A percentile compares a stretch with the other conserved stretches of the same genome.
phyloP scores from a whole-genome alignment of 2,329 filamentous ascomycete genomes.

The Fusarium metavorans region DNA sequence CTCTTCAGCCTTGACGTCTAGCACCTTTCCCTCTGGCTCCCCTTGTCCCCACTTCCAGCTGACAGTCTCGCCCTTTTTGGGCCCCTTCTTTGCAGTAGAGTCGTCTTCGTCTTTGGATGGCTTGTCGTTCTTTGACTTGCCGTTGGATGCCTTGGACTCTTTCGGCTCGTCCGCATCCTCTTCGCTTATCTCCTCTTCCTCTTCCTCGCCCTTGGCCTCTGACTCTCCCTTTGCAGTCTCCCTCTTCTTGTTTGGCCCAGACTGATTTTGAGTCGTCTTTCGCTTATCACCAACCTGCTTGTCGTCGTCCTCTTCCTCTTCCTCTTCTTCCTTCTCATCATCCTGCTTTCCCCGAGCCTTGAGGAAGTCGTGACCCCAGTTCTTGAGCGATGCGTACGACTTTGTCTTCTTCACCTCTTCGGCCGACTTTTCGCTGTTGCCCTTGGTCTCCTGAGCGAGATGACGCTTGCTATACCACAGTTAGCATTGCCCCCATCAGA shows the following conservation, averaged over 20 bases:
- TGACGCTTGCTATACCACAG: constrained; percentile 65
- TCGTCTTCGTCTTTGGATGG: not conserved
- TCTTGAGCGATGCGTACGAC: constrained; percentile 71
- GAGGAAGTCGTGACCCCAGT: constrained; percentile 69
- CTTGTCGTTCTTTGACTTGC: constrained; percentile 14
- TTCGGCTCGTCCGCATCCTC: constrained; percentile 25
- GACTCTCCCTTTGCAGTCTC: constrained; percentile 44
- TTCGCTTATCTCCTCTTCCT: constrained; percentile 19
- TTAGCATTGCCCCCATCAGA: not conserved
- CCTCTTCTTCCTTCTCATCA: constrained; percentile 20
- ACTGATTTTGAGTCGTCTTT: constrained; percentile 36
- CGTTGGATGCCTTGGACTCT: constrained; percentile 14
- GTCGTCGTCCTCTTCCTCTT: constrained; percentile 32
- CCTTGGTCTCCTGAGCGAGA: constrained; percentile 71
- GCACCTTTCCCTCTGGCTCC: constrained; percentile 57
- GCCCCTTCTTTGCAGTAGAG: constrained; percentile 47
- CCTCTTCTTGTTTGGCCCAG: constrained; percentile 48
- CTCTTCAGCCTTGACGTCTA: constrained; percentile 58
- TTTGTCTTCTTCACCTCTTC: constrained; percentile 61
- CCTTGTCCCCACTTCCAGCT: constrained; percentile 61
- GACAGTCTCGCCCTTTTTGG: constrained; percentile 56
- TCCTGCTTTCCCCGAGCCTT: constrained; percentile 50
- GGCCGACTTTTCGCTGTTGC: constrained; percentile 64
- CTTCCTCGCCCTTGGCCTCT: constrained; percentile 25
- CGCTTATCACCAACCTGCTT: constrained; percentile 43